Evolutionary conservation across 495 filamentous ascomycete species (phyloP).

Genomic region (Ramalina intermedia): DNA sequence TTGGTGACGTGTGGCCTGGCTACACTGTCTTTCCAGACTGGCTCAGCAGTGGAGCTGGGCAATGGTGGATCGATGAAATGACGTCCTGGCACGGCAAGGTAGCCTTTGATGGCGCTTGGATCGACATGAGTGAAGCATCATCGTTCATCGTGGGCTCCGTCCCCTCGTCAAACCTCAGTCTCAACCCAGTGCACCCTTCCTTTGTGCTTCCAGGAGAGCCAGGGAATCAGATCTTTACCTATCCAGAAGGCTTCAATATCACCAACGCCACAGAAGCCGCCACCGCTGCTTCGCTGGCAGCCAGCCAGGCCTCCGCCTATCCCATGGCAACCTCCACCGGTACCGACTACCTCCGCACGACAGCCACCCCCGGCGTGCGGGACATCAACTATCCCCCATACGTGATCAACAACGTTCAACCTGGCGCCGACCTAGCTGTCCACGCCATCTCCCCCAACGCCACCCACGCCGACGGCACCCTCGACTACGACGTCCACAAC

Average conservation of each 20-base stretch:
- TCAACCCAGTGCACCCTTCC: constrained; percentile 57
- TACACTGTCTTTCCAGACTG: constrained; percentile 55
- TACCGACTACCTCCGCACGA: constrained; percentile 42
- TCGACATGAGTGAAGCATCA: constrained; percentile 52
- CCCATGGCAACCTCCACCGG: constrained; percentile 21
- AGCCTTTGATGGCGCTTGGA: constrained; percentile 45
- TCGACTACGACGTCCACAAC: constrained; percentile 74
- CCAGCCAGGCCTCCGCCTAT: constrained; percentile 32
- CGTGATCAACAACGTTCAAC: constrained; percentile 60
- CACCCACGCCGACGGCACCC: constrained; percentile 54
- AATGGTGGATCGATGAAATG: constrained; percentile 65
- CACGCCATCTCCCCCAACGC: constrained; percentile 68
- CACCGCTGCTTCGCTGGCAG: constrained; percentile 37
- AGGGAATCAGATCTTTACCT: constrained; percentile 43
- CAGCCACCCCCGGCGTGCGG: constrained; percentile 53
- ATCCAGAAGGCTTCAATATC: constrained; percentile 57
- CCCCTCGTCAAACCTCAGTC: constrained; percentile 48
- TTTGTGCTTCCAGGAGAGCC: constrained; percentile 53
- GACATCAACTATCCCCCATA: constrained; percentile 72
- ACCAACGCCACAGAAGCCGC: constrained; percentile 58
- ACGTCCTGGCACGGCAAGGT: constrained; percentile 43
- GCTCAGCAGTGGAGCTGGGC: constrained; percentile 37
- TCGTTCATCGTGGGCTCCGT: constrained; percentile 76
- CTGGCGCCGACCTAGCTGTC: constrained; percentile 48
- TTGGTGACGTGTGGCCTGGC: constrained; percentile 51